phyloP scores from a whole-genome alignment of 805 yeast species.

The Candida qinlingensis region DNA sequence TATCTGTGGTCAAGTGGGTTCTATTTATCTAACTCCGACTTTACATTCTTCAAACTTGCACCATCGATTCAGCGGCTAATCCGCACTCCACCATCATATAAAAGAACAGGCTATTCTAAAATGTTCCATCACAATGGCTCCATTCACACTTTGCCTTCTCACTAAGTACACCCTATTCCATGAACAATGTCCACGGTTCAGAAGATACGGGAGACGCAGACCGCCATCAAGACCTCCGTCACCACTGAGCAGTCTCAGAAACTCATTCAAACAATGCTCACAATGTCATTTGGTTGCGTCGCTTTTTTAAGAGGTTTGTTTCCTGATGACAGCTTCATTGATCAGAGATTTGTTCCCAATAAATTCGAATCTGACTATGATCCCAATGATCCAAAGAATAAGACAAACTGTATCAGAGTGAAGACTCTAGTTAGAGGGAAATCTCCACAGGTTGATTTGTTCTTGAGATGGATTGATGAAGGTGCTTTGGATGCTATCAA shows the following conservation, averaged over 20 bases:
- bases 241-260: constrained; percentile 38
- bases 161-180: not conserved
- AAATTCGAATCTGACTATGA: constrained; percentile 26
- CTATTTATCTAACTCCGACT: too few species aligned
- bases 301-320: constrained; percentile 53
- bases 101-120: not conserved
- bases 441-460: constrained; percentile 40
- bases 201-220: not conserved
- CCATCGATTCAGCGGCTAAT: not conserved
- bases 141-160: too few species aligned
- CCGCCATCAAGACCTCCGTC: constrained; percentile 15
- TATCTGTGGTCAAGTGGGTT: not conserved
- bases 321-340: constrained; percentile 48
- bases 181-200: constrained; percentile 2
- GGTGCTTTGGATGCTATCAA: constrained; percentile 43
- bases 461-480: constrained; percentile 49
- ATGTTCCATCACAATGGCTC: too few species aligned
- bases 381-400: constrained; percentile 22
- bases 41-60: not conserved
- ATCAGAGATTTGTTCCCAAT: constrained; percentile 39
- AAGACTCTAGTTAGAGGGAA: constrained; percentile 45
- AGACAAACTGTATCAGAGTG: constrained; percentile 35
- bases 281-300: constrained; percentile 52
- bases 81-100: not conserved
- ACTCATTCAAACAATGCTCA: constrained; percentile 42